Evolutionary conservation across 2,329 filamentous ascomycete genomes (phyloP), one percentile per base, ranked within the genome.

Genomic region (Fusarium xylarioides): DNA sequence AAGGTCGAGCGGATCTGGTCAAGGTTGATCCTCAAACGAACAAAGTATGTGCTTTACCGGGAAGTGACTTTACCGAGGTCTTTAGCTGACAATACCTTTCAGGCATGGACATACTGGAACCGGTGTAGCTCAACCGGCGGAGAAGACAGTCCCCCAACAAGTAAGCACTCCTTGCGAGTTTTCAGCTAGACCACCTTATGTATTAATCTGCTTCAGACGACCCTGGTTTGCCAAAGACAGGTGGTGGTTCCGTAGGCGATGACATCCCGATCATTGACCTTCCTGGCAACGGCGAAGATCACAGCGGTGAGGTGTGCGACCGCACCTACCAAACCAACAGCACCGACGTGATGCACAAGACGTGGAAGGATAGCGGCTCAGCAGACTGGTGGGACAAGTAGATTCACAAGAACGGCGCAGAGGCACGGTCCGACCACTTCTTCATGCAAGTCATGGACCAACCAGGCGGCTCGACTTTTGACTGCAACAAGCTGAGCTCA

Each of bases 1-100:
- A 44, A 30, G 58, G 58, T 7, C 30, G 47, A 43, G 58, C 58
- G 11, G 58, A 61, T 61, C 26, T 60, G 23, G 57, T 60, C 14
- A 60, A 60, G 7, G 37, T 60, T 38, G 37, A 52, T 35, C 46
- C 57, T 3, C 23, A 16, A 18, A 60, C 46, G 7, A 60, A 60
- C 37, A 52, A 60, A 28, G 46, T 60, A 18, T 32, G 0, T 14
- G 14, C 2, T 18, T 26, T 7, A 0, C 8, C 8, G 7, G 16
- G 11, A 5, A n/a, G 14, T 28, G 19, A 30, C 11, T 47, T 19
- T 32, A 21, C 18, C 3, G 14, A 28, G 15, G 4, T 23, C 11
- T 3, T 6, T 34, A 16, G 28, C 4, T 55, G 37, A 55, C 12
- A 19, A 23, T 42, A 3, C 18, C 18, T 3, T 34, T 23, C 3